Percentiles rank a stretch among this genome's conserved stretches.
Evolutionary conservation across 768 basidiomycete genomes (phyloP).

Genomic region (Podaxis sp.): DNA sequence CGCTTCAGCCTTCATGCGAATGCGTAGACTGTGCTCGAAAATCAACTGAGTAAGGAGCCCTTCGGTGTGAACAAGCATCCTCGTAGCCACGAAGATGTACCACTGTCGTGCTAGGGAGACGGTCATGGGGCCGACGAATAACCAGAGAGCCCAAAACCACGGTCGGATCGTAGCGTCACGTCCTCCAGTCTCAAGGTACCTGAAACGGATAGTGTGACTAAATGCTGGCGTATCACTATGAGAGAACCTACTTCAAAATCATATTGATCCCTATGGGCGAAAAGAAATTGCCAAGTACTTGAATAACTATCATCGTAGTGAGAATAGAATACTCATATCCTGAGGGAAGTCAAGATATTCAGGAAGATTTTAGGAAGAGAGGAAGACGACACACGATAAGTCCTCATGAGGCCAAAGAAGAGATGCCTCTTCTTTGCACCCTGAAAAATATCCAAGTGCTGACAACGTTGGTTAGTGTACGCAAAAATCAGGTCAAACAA

Average conservation of each 20-base stretch:
- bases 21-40: constrained; percentile 44
- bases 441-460: constrained; percentile 35
- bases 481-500: neutral
- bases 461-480: neutral
- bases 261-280: constrained; percentile 38
- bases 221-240: neutral
- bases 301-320: constrained; percentile 22
- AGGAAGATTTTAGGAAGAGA: neutral
- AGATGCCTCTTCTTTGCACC: constrained; percentile 39
- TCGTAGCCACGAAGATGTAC: constrained; percentile 37
- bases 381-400: constrained; percentile 24
- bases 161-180: constrained; percentile 10
- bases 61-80: constrained; percentile 44
- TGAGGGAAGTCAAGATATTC: constrained; percentile 4
- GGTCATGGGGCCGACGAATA: constrained; percentile 9
- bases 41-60: constrained; percentile 35
- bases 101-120: constrained; percentile 22
- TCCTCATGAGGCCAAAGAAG: constrained; percentile 39
- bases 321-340: constrained; percentile 29
- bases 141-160: constrained; percentile 16
- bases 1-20: constrained; percentile 49
- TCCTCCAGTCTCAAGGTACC: constrained; percentile 20
- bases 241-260: constrained; percentile 28
- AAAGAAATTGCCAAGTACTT: constrained; percentile 25
- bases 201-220: neutral